phyloP scores from a whole-genome alignment of 2,329 filamentous ascomycete genomes.

The Penicillium sp. region DNA sequence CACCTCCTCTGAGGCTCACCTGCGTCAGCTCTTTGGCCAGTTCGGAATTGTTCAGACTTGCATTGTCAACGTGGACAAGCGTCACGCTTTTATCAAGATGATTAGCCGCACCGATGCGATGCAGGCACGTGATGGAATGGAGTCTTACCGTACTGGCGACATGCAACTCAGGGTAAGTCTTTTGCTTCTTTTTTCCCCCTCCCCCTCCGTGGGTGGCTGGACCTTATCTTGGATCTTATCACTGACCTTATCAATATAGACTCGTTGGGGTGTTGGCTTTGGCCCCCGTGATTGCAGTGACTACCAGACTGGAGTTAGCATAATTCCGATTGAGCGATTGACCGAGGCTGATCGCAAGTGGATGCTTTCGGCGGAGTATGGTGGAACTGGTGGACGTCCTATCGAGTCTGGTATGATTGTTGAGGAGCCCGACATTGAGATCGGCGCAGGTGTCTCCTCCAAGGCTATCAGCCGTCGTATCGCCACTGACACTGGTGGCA shows the following conservation, averaged over 20 bases:
- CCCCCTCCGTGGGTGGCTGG: not conserved
- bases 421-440: conserved; percentile 97
- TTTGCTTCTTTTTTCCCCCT: not conserved
- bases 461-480: conserved; percentile 56
- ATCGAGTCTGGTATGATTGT: conserved; percentile 80
- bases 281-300: conserved; percentile 95
- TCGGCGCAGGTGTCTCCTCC: conserved; percentile 90
- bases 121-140: conserved; percentile 76
- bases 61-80: conserved; percentile 96
- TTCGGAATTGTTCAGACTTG: conserved; percentile 90
- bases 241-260: conserved; percentile 44
- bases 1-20: conserved; percentile 71
- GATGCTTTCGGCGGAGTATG: conserved; percentile 88
- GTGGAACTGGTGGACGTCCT: conserved; percentile 74
- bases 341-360: conserved; percentile 96
- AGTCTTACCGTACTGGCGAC: conserved; percentile 63
- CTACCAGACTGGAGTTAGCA: conserved; percentile 80
- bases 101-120: conserved; percentile 77
- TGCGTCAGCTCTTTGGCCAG: conserved; percentile 68
- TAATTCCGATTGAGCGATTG: conserved; percentile 84
- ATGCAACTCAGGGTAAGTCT: conserved; percentile 60
- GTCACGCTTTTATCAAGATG: conserved; percentile 99
- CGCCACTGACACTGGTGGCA: conserved; percentile 44
- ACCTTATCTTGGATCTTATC: not conserved
- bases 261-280: conserved; percentile 94